Evolutionary conservation across 306 rosid genomes (phyloP).

Genomic region (Rosa chinensis): DNA sequence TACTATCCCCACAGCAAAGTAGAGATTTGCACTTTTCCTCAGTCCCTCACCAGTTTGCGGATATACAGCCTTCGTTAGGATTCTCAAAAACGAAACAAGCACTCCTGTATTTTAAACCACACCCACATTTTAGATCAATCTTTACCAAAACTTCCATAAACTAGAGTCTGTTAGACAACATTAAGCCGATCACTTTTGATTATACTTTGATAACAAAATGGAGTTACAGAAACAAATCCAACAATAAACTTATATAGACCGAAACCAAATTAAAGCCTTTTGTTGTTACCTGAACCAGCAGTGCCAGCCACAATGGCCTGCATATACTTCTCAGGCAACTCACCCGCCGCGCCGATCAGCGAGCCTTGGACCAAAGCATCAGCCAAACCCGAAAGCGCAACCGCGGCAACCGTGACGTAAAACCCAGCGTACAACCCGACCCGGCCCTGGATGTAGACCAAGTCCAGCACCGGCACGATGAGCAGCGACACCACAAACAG

Average conservation of each 20-base stretch:
- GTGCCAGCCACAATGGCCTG: constrained; percentile 91
- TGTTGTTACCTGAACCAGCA: constrained; percentile 64
- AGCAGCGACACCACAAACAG: constrained; percentile 56
- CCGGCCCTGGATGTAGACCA: constrained; percentile 56
- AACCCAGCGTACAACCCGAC: constrained; percentile 72
- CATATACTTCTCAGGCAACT: constrained; percentile 79
- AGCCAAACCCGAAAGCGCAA: constrained; percentile 55
- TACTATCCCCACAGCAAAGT: constrained; percentile 69
- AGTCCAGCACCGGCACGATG: constrained; percentile 62
- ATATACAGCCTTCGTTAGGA: constrained; percentile 75
- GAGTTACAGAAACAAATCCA: too few relatives aligned
- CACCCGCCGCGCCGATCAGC: constrained; percentile 77
- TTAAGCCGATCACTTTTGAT: too few relatives aligned
- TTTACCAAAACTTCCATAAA: not conserved
- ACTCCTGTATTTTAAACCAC: constrained; percentile 53
- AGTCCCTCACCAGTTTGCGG: constrained; percentile 71
- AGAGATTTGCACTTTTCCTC: constrained; percentile 76
- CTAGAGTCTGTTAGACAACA: not conserved
- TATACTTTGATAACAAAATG: too few relatives aligned
- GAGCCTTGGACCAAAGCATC: constrained; percentile 81
- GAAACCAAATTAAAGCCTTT: too few relatives aligned
- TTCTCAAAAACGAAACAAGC: constrained; percentile 66
- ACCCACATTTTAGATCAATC: not conserved
- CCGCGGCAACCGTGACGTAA: constrained; percentile 54
- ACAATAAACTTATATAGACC: too few relatives aligned